These are phyloP conservation scores for Thelephora aurantiotincta DNA, from an alignment of 768 basidiomycete genomes.

Conservation along the genomic window DNA sequence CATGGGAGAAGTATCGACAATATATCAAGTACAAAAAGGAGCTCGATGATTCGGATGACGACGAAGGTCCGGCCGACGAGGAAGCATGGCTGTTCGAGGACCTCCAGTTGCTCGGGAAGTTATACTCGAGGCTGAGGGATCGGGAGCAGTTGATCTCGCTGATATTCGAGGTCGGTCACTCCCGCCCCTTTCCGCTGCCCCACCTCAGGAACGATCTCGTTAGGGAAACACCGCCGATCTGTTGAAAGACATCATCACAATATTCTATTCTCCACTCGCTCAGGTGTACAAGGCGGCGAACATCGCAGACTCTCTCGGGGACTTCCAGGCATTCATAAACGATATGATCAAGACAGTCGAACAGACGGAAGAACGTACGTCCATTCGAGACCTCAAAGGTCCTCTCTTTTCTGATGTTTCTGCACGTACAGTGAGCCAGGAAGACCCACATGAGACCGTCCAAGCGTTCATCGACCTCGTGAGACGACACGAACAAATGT, in stretches of 20 bases:
- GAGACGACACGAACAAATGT: conserved; percentile 85
- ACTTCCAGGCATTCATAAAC: conserved; percentile 87
- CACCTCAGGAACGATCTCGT: neutral
- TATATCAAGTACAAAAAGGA: conserved; percentile 51
- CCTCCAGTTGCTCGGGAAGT: conserved; percentile 59
- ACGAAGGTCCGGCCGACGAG: conserved; percentile 86
- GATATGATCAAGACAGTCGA: conserved; percentile 95
- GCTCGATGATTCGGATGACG: conserved; percentile 76
- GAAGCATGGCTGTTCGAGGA: conserved; percentile 97
- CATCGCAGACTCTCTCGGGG: conserved; percentile 85
- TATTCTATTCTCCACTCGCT: conserved; percentile 93
- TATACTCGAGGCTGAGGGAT: conserved; percentile 73
- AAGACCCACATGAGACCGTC: conserved; percentile 76
- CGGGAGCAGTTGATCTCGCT: conserved; percentile 85
- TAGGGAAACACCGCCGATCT: conserved; percentile 92
- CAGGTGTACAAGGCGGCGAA: conserved; percentile 96
- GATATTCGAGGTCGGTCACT: conserved; percentile 74
- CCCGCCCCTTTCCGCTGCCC: conserved; percentile 1
- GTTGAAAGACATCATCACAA: conserved; percentile 96
- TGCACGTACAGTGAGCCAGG: conserved; percentile 47
- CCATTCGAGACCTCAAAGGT: neutral
- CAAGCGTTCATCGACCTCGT: conserved; percentile 90
- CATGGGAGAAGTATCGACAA: conserved; percentile 63
- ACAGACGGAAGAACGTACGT: conserved; percentile 73
- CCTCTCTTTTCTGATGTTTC: neutral